These are phyloP conservation scores for Canariomyces notabilis DNA, from an alignment of 2,329 filamentous ascomycete genomes.

Conservation along the genomic window DNA sequence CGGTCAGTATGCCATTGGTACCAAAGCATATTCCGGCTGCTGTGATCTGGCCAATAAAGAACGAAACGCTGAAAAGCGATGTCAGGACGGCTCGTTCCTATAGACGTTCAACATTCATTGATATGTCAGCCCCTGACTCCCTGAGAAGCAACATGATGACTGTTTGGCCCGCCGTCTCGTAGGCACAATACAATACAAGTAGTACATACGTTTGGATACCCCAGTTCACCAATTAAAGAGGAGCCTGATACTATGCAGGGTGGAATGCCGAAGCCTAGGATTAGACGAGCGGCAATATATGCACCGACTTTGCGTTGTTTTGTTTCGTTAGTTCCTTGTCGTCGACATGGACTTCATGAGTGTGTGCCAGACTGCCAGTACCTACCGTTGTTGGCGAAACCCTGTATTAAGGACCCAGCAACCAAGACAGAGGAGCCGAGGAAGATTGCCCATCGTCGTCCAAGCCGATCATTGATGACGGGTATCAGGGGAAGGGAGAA, in stretches of 20 bases:
- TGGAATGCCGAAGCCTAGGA: slow-evolving; percentile 55
- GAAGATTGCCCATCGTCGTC: slow-evolving; percentile 52
- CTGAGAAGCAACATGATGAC: too few relatives aligned
- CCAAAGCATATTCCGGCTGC: slow-evolving; percentile 45
- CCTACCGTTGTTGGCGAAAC: slow-evolving; percentile 40
- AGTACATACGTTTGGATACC: slow-evolving; percentile 36
- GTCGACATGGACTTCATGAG: too few relatives aligned
- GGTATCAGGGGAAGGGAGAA: slow-evolving; percentile 53
- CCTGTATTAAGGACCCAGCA: slow-evolving; percentile 50
- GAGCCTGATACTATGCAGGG: slow-evolving; percentile 54
- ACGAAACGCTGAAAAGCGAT: slow-evolving; percentile 54
- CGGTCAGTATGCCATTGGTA: slow-evolving; percentile 34
- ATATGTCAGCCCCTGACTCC: slow-evolving; percentile 29
- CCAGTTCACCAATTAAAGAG: slow-evolving; percentile 52
- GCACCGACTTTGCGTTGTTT: slow-evolving; percentile 36
- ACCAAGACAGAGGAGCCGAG: slow-evolving; percentile 51
- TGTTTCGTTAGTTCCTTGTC: too few relatives aligned
- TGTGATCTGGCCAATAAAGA: slow-evolving; percentile 45
- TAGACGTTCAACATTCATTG: too few relatives aligned
- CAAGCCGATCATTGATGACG: slow-evolving; percentile 48
- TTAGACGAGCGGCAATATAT: slow-evolving; percentile 53
- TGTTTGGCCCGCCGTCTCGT: too few relatives aligned
- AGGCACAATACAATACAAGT: too few relatives aligned
- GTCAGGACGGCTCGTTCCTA: slow-evolving; percentile 53
- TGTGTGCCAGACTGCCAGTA: not conserved